Percentiles rank a stretch among this genome's conserved stretches.
Conservation (phyloP, 2,329 filamentous ascomycete species). For the Furcasterigmium furcatum region DNA sequence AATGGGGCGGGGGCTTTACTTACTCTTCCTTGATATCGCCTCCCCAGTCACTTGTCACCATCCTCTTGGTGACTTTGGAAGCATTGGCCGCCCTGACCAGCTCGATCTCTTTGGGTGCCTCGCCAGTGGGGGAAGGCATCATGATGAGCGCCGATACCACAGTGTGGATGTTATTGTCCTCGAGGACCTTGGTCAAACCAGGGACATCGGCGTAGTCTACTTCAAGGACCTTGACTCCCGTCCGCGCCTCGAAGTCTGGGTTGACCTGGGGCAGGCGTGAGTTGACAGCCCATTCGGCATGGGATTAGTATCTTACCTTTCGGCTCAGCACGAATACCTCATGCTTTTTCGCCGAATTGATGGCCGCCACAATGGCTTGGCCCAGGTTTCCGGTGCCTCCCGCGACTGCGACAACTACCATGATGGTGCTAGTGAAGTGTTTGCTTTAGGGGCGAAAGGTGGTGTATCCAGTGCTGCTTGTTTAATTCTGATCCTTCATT, state of each 20-base stretch:
- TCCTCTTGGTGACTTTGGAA: constrained; percentile 31
- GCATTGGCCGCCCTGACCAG: constrained; percentile 38
- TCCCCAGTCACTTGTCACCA: constrained; percentile 39
- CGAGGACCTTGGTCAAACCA: constrained; percentile 16
- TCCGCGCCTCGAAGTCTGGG: constrained; percentile 13
- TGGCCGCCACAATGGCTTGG: constrained; percentile 39
- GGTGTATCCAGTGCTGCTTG: too few species aligned
- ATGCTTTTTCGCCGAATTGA: constrained; percentile 28
- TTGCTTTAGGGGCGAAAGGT: too few species aligned
- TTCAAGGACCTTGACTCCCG: constrained; percentile 17
- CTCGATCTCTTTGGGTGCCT: constrained; percentile 30
- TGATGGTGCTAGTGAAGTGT: background rate
- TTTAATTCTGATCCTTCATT: too few species aligned
- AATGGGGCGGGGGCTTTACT: constrained; percentile 1
- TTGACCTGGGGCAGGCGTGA: constrained; percentile 7
- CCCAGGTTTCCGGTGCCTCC: constrained; percentile 44
- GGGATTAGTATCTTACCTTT: constrained; percentile 21
- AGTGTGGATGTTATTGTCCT: constrained; percentile 35
- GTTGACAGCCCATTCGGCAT: background rate
- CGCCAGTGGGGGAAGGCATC: too few species aligned
- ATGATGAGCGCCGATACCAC: constrained; percentile 34
- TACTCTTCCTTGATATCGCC: constrained; percentile 26
- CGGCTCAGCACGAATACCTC: constrained; percentile 37
- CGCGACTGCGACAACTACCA: constrained; percentile 35
- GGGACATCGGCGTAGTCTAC: constrained; percentile 21